These are phyloP conservation scores for Sugiyamaella floridensis DNA, from an alignment of 805 yeast genomes.

Conservation along the genomic window DNA sequence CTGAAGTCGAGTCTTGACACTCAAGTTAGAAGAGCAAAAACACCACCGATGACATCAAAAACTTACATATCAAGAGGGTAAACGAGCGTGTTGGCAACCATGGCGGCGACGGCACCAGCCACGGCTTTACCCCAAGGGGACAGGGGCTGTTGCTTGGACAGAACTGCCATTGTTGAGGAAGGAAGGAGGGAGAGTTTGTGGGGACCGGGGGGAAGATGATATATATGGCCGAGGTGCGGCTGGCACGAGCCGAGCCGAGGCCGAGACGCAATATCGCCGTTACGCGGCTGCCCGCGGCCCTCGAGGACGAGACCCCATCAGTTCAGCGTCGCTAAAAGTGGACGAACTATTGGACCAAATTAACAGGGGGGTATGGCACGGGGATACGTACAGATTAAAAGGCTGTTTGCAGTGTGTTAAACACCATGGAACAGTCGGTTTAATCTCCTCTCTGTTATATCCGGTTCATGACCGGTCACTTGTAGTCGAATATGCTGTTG, in stretches of 20 bases:
- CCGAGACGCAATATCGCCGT: not conserved
- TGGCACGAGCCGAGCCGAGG: not conserved
- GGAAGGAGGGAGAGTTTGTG: not conserved
- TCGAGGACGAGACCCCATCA: too few species aligned
- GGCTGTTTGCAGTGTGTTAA: too few species aligned
- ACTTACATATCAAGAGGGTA: constrained; percentile 65
- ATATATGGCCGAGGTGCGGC: not conserved
- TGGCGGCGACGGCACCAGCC: constrained; percentile 77
- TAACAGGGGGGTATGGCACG: too few species aligned
- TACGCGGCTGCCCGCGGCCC: not conserved
- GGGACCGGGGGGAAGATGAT: not conserved
- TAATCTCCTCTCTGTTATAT: too few species aligned
- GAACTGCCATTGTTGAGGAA: constrained; percentile 5
- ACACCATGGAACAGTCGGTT: too few species aligned
- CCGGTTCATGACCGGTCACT: too few species aligned
- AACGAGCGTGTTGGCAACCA: constrained; percentile 67
- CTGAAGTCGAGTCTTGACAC: constrained; percentile 65
- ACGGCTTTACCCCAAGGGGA: constrained; percentile 73
- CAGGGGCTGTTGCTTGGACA: constrained; percentile 15
- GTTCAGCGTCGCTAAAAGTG: too few species aligned
- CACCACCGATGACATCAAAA: not conserved
- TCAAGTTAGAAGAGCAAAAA: constrained; percentile 1
- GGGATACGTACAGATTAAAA: too few species aligned
- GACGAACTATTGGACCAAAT: too few species aligned
- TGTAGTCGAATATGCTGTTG: too few species aligned